Conservation (phyloP, 2,329 filamentous ascomycete species). For the Periconia sp. region DNA sequence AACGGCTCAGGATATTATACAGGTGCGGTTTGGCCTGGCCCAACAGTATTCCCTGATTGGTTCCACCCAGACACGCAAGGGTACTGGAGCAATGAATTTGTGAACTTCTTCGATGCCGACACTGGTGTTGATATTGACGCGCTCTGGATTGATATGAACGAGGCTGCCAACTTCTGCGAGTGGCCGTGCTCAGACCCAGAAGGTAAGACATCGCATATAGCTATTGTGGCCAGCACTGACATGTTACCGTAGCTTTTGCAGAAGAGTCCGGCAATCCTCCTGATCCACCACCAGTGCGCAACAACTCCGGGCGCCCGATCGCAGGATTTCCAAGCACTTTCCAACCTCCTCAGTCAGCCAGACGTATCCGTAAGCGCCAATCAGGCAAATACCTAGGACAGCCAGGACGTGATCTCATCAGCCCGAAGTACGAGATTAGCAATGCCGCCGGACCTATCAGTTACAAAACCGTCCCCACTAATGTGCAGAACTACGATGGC, state of each 20-base stretch:
- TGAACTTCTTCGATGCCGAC: slow-evolving; percentile 63
- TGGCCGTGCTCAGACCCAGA: slow-evolving; percentile 52
- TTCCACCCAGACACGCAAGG: slow-evolving; percentile 64
- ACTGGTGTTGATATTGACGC: slow-evolving; percentile 74
- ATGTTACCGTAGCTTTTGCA: slow-evolving; percentile 31
- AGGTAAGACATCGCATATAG: slow-evolving; percentile 7
- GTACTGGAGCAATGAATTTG: slow-evolving; percentile 73
- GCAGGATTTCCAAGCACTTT: slow-evolving; percentile 70
- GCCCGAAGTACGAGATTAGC: slow-evolving; percentile 66
- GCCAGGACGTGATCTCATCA: slow-evolving; percentile 64
- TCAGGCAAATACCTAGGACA: slow-evolving; percentile 54
- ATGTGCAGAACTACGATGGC: slow-evolving; percentile 68
- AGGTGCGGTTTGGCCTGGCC: slow-evolving; percentile 77
- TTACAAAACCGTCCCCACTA: slow-evolving; percentile 61
- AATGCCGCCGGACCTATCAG: slow-evolving; percentile 52
- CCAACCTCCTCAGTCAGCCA: slow-evolving; percentile 53
- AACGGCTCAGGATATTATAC: slow-evolving; percentile 59
- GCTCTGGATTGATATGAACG: slow-evolving; percentile 58
- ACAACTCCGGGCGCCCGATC: slow-evolving; percentile 62
- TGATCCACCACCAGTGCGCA: slow-evolving; percentile 62
- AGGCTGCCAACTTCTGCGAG: slow-evolving; percentile 38
- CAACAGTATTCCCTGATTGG: slow-evolving; percentile 75
- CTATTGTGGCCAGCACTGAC: not conserved
- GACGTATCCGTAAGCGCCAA: slow-evolving; percentile 17
- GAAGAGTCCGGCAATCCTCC: slow-evolving; percentile 58